Percentiles rank a stretch among this genome's conserved stretches.
Evolutionary conservation across 352 stramenopile genomes (phyloP).

Genomic region (Phytophthora litchii): DNA sequence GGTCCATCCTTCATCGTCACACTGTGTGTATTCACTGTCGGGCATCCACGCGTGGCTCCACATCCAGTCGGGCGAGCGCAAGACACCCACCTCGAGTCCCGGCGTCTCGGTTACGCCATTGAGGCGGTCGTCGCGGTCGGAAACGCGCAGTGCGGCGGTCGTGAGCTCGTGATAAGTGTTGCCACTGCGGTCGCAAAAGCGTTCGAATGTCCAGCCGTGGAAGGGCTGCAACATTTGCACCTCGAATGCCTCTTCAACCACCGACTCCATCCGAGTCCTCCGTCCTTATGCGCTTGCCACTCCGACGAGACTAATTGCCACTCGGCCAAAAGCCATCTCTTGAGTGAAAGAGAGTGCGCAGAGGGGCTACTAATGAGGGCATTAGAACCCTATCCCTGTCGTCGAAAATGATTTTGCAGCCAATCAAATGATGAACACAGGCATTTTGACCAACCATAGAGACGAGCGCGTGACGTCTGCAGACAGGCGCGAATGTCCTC

Average conservation of each 20-base stretch:
- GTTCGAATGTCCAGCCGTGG: conserved; percentile 78
- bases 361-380: conserved; percentile 1
- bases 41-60: conserved; percentile 82
- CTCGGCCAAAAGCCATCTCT: conserved; percentile 19
- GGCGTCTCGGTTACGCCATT: conserved; percentile 45
- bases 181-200: conserved; percentile 80
- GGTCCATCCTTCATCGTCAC: conserved; percentile 85
- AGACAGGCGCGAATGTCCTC: conserved; percentile 12
- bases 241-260: conserved; percentile 86
- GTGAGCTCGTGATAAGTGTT: conserved; percentile 74
- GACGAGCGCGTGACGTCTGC: not conserved
- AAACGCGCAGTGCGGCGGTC: conserved; percentile 44
- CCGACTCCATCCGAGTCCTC: conserved; percentile 56
- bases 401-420: not conserved
- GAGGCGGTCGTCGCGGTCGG: conserved; percentile 54
- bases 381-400: conserved; percentile 17
- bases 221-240: conserved; percentile 87
- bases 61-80: conserved; percentile 77
- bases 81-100: conserved; percentile 63
- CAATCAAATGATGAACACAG: not conserved
- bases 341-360: conserved; percentile 26
- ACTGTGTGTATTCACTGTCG: conserved; percentile 80
- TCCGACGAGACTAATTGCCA: conserved; percentile 21
- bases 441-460: too few species aligned
- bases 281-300: conserved; percentile 9